Evolutionary conservation across 139 green algal species (phyloP), one percentile per base, ranked within the genome.

Genomic region (Trebouxia sp.): DNA sequence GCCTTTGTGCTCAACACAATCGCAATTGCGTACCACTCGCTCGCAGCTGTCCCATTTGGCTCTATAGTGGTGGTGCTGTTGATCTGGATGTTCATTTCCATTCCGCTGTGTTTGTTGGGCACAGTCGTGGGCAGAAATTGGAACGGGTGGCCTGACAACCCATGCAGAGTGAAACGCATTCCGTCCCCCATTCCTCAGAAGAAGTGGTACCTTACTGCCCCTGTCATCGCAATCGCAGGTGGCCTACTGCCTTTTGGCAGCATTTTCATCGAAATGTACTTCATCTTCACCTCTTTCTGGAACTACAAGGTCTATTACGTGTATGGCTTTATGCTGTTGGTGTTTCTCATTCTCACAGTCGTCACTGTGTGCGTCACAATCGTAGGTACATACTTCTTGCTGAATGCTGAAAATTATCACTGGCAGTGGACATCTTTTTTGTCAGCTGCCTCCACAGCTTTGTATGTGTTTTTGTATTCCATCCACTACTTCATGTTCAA

Each of bases 201-300:
- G 75, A 83, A 87, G 82, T 99, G 96, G 96, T 98, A 97, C 86
- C 89, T 98, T 62, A 88, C 78, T 15, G 95, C 95, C 1, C 66
- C 41, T 7, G 87, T 88, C 11, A 92, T 99, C 43, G 83, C 84
- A 22, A 12, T 93, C 35, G 87, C 92, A 50, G 96, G 93, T 5
- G 96, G 96, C 10, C 83, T 98, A 79, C 91, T 99, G 76, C 96
- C 96, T 26, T 99, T 99, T 89, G 96, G 96, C 22, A 94, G 88
- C 85, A 99, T 99, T 85, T 99, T 99, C 89, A 99, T 99, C 66
- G 96, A 99, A 88, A 97, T 98, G 76, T 99, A 98, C 88, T 99
- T 99, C 86, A 92, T 99, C 39, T 98, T 98, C 87, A 98, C 94
- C 9, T 80, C 69, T 41, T 80, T 84, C 39, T 84, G 80, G 80